Percentiles rank a stretch among this genome's conserved stretches.
These are phyloP conservation scores for Delphinella strobiligena DNA, from an alignment of 2,329 filamentous ascomycete species.

Conservation along the genomic window DNA sequence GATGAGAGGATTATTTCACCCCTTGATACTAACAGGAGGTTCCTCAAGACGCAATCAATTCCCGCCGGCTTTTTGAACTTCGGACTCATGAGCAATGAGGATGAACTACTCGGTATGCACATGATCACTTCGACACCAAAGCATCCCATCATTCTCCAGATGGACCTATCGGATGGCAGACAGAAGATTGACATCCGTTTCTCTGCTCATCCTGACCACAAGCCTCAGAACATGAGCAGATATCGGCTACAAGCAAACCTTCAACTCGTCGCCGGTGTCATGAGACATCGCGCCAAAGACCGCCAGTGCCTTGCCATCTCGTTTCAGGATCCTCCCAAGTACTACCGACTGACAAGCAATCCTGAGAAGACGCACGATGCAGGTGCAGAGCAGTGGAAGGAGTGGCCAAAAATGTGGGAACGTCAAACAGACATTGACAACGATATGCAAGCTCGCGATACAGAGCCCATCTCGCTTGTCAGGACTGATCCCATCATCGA, in stretches of 20 bases:
- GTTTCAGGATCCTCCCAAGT: slow-evolving; percentile 28
- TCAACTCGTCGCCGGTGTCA: neutral
- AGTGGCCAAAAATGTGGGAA: slow-evolving; percentile 43
- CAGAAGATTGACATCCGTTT: slow-evolving; percentile 9
- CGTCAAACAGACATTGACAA: slow-evolving; percentile 53
- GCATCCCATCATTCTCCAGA: slow-evolving; percentile 5
- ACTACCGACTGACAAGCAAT: slow-evolving; percentile 27
- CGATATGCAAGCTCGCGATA: slow-evolving; percentile 12
- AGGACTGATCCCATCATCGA: slow-evolving; percentile 7
- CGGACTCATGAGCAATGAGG: slow-evolving; percentile 44
- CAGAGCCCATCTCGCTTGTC: slow-evolving; percentile 5
- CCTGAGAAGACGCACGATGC: slow-evolving; percentile 27
- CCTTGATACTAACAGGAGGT: neutral
- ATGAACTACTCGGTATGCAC: slow-evolving; percentile 49
- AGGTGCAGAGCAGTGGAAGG: slow-evolving; percentile 37
- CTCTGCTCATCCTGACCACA: slow-evolving; percentile 1
- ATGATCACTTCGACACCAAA: slow-evolving; percentile 18
- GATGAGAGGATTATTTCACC: neutral
- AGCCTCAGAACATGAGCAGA: neutral
- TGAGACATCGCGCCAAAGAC: neutral
- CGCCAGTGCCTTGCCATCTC: slow-evolving; percentile 20
- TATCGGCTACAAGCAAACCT: neutral
- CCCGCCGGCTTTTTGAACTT: slow-evolving; percentile 40
- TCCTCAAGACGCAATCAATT: slow-evolving; percentile 12
- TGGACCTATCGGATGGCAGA: slow-evolving; percentile 5